A percentile compares a stretch with the other conserved stretches of the same genome.
These are phyloP conservation scores for Paramecium sexaurelia DNA, from an alignment of 73 alveolate genomes.

Conservation along the genomic window DNA sequence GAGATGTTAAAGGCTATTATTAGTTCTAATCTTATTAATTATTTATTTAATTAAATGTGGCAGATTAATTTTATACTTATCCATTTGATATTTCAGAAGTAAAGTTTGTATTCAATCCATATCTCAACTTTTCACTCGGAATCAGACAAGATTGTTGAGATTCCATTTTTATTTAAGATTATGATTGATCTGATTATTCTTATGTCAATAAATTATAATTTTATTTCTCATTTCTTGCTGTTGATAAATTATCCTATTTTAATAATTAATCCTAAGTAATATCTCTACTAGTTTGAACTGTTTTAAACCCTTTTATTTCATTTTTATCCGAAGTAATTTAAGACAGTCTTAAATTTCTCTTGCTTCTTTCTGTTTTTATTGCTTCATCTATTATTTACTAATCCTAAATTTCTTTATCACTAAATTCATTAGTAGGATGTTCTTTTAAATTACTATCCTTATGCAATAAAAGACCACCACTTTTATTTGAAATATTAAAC, in stretches of 20 bases:
- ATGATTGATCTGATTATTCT: background rate
- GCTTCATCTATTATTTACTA: background rate
- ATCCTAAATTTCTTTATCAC: constrained; percentile 11
- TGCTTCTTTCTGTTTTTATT: constrained; percentile 1
- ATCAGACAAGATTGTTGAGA: background rate
- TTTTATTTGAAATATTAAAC: background rate
- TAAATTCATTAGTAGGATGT: background rate
- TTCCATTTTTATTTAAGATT: background rate
- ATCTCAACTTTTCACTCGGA: background rate
- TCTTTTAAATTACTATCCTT: constrained; percentile 1
- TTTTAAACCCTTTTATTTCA: background rate
- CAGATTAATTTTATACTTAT: background rate
- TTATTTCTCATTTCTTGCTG: background rate
- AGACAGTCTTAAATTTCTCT: background rate
- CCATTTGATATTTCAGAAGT: constrained; percentile 9
- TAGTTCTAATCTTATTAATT: background rate
- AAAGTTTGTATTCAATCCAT: background rate
- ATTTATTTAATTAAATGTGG: background rate
- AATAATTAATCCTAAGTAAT: background rate
- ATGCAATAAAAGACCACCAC: background rate
- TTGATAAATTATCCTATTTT: background rate
- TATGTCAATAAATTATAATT: background rate
- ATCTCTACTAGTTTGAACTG: background rate
- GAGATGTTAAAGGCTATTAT: background rate
- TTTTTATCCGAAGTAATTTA: background rate